These are phyloP conservation scores for rapeseed (Brassica napus) DNA, from an alignment of 345 rosid genomes.

Conservation along the genomic window DNA sequence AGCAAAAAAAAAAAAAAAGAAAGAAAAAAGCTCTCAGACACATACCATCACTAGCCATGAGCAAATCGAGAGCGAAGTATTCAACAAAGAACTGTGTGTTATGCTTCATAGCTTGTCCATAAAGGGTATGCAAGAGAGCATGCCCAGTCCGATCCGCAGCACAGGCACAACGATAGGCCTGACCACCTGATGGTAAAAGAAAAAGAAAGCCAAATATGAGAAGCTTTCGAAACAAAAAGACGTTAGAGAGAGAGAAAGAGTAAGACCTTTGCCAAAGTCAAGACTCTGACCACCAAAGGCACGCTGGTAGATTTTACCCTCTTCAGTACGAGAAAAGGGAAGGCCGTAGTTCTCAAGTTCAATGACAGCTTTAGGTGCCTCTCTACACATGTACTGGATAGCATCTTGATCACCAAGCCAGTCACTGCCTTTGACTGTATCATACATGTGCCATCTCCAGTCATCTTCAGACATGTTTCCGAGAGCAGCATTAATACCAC, in stretches of 20 bases:
- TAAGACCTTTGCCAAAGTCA: conserved; percentile 75
- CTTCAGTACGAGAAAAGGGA: conserved; percentile 97
- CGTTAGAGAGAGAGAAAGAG: too few relatives aligned
- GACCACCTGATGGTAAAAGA: conserved; percentile 71
- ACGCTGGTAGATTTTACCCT: conserved; percentile 94
- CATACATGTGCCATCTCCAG: conserved; percentile 99
- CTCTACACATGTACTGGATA: conserved; percentile 97
- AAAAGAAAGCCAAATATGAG: conserved; percentile 27
- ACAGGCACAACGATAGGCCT: conserved; percentile 99
- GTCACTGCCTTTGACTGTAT: conserved; percentile 98
- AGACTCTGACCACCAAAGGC: conserved; percentile 99
- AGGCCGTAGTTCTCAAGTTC: conserved; percentile 95
- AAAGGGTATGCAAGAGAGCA: conserved; percentile 92
- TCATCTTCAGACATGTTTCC: conserved; percentile 98
- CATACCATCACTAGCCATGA: conserved; percentile 86
- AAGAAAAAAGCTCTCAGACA: background rate
- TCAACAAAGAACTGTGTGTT: conserved; percentile 98
- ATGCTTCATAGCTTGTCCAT: conserved; percentile 99
- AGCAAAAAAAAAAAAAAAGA: background rate
- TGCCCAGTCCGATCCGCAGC: conserved; percentile 99
- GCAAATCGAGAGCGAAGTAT: conserved; percentile 93
- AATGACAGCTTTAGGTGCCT: conserved; percentile 99
- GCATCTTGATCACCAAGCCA: conserved; percentile 99
- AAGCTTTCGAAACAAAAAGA: too few relatives aligned
- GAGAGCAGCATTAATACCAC: conserved; percentile 97